Conservation (phyloP, 208 protist genomes). For the Trypanosoma platydactyli region DNA sequence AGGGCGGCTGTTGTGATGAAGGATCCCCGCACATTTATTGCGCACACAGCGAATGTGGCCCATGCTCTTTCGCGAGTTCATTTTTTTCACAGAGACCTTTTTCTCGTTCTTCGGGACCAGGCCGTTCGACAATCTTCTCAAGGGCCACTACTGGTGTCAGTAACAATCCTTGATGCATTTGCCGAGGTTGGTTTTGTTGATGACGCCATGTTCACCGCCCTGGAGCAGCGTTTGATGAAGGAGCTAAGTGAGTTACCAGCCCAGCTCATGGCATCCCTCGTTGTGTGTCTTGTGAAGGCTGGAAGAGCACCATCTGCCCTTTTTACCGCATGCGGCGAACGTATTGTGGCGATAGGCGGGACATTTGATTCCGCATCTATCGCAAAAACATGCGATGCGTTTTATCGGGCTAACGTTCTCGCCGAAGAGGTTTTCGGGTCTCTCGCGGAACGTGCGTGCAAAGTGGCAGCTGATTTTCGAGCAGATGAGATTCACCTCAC, state of each 20-base stretch:
- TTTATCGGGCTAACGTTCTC: constrained; percentile 60
- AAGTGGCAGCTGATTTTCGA: constrained; percentile 72
- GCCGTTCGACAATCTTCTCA: constrained; percentile 47
- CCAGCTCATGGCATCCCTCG: constrained; percentile 70
- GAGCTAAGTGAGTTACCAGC: constrained; percentile 52
- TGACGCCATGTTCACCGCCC: constrained; percentile 64
- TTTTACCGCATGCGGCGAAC: constrained; percentile 41
- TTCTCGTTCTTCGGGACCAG: constrained; percentile 75
- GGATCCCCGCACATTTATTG: constrained; percentile 65
- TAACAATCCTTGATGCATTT: constrained; percentile 85
- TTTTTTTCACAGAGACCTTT: constrained; percentile 63
- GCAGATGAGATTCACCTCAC: constrained; percentile 70
- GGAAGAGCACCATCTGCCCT: constrained; percentile 52
- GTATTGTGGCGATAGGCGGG: constrained; percentile 49
- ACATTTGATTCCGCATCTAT: constrained; percentile 81
- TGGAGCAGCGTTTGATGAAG: constrained; percentile 68
- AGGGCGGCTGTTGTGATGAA: constrained; percentile 49
- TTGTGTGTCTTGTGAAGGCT: constrained; percentile 59
- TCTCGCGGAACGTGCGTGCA: constrained; percentile 84
- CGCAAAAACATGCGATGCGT: constrained; percentile 72
- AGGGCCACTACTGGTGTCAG: constrained; percentile 58
- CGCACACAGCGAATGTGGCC: constrained; percentile 85
- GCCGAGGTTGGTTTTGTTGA: constrained; percentile 75
- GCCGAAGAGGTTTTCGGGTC: constrained; percentile 85
- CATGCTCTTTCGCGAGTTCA: constrained; percentile 80